Base-by-base conservation (phyloP, 768 basidiomycete genomes). In the Coprinopsis cinerea region DNA sequence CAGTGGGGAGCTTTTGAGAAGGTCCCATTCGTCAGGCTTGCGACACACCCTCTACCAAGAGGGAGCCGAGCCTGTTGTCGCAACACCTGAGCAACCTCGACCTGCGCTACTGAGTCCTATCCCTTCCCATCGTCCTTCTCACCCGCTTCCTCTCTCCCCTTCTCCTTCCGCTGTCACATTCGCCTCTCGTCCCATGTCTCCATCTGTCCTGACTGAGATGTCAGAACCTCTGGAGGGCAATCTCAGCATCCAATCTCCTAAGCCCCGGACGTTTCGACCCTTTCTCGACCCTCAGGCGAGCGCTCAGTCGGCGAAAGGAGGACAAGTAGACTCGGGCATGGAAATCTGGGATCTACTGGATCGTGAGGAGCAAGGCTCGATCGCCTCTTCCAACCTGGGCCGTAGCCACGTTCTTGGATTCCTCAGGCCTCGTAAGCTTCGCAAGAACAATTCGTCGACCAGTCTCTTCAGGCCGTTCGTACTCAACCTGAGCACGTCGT, bases 271-370 rank as follows among this genome's bases (percentile, higher is more conserved):
- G 13, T 41, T 40, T 41, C 30, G 37, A 28, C 39, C 48, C 22
- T 17, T 41, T 42, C 39, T 28, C 25, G 11, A 39, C 1, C 6
- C 40, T 49, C 24, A 41, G 3, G 26, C 39, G 26, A 22, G 28
- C 39, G 7, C 18, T 40, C 30, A 22, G 20, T 40, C 4, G 11
- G 3, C 37, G 26, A 42, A 49, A 20, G 18, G 26, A 5, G 24
- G 26, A 37, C 30, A 42, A n/a, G 26, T 30, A 26, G 26, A 2
- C 25, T 30, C 39, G 23, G 49, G 41, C 3, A 24, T 27, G 14
- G 50, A 51, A 23, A 74, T 78, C 53, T 77, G 76, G 76, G 70
- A 76, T 24, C 59, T 61, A 17, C 54, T 77, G n/a, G 75, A 77
- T 55, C 58, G 59, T n/a, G 73, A 74, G 49, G 48, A 53, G 10